Conservation (phyloP, 495 filamentous ascomycete species). For the Daldinia bambusicola region DNA sequence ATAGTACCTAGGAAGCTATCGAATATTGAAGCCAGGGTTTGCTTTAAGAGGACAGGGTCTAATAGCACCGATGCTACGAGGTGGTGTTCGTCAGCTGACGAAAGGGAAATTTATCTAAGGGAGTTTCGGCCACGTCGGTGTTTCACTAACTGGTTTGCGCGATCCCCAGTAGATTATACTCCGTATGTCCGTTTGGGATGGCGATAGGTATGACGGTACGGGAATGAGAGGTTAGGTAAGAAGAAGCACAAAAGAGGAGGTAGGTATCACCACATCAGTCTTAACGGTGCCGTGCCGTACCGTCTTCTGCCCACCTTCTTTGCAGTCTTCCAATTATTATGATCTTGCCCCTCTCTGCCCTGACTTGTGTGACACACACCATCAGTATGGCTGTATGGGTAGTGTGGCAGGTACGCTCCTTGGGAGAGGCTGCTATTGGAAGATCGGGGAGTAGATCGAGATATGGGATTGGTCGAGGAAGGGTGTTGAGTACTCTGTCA, state of each 20-base stretch:
- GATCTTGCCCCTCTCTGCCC: constrained; percentile 39
- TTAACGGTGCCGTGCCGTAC: constrained; percentile 41
- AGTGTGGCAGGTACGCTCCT: constrained; percentile 25
- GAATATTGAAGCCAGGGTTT: constrained; percentile 28
- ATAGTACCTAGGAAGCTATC: constrained; percentile 2
- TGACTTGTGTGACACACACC: constrained; percentile 41
- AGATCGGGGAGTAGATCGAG: constrained; percentile 38
- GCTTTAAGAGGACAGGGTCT: constrained; percentile 25
- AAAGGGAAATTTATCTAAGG: constrained; percentile 26
- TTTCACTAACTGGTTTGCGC: constrained; percentile 27
- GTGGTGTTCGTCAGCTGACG: constrained; percentile 43
- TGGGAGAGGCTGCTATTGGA: constrained; percentile 40
- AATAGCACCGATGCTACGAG: constrained; percentile 29
- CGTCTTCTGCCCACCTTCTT: constrained; percentile 23
- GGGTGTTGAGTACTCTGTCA: constrained; percentile 25
- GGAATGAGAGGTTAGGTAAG: not conserved
- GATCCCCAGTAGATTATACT: constrained; percentile 28
- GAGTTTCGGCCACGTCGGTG: constrained; percentile 32
- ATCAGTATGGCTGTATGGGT: constrained; percentile 9
- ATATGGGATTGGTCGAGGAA: constrained; percentile 35
- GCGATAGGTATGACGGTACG: too few species aligned
- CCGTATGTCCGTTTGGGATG: constrained; percentile 29
- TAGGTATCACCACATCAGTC: constrained; percentile 37
- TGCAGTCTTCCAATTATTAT: constrained; percentile 35
- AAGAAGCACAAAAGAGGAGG: not conserved